Base-by-base conservation (phyloP, 805 yeast species). In the Nakazawaea molendinolei region DNA sequence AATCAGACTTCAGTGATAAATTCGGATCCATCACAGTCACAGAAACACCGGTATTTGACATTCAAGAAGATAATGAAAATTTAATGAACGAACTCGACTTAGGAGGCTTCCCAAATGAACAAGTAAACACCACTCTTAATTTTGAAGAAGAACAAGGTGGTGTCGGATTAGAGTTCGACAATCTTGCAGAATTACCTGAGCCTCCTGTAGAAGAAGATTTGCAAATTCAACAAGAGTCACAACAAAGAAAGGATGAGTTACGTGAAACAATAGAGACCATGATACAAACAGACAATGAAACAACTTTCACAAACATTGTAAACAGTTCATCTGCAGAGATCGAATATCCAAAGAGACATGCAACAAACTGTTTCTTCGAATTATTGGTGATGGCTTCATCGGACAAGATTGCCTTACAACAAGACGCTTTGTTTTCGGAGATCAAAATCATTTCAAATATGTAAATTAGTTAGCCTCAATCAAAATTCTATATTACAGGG, bases 331-430 rank as follows among this genome's bases (percentile, higher is more conserved):
- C 23, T 2, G 29, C 28, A 13, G 29, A 29, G 19, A 17, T 33
- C 2, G 40, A 34, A 2, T 60, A 63, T 42, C 63, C 63, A 40
- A 69, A 69, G 49, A 62, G 67, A 45, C 79, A 79, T 47, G 85
- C 86, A 15, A 75, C 86, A 3, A 70, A 75, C 48, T 67, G 84
- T 36, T 87, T 87, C 57, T 87, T 86, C 49, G 95, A 87, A 53
- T 55, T 87, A 52, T 64, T 87, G 46, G 90, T 86, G 3, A 64
- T 87, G 39, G 94, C 94, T 2, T 79, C 92, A 5, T 67, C 76
- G 30, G 87, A 81, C 46, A 79, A 90, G 36, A 61, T 87, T 31
- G 61, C 63, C 12, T 55, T 86, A 28, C 58, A 72, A 24, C 95
- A 86, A 59, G 64, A 67, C 6, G 62, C 61, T 26, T 47, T 80